Conservation (phyloP, 164 flowering plant species). For the Malania oleifera region DNA sequence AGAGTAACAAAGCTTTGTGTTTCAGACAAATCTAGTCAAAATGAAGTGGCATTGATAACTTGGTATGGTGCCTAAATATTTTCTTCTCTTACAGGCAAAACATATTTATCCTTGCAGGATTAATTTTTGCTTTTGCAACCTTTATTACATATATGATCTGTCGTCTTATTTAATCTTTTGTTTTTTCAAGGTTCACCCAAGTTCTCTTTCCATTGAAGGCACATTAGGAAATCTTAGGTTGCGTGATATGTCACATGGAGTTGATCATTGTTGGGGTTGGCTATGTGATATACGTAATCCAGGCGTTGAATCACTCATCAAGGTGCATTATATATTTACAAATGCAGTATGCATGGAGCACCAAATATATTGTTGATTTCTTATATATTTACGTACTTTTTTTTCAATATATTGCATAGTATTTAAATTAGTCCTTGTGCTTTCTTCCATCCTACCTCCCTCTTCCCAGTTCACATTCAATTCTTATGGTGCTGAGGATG, state of each 20-base stretch:
- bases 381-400: background rate
- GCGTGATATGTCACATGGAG: slow-evolving; percentile 76
- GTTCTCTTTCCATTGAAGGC: slow-evolving; percentile 88
- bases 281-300: slow-evolving; percentile 93
- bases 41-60: too few relatives aligned
- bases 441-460: slow-evolving; percentile 1
- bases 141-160: background rate
- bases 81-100: too few relatives aligned
- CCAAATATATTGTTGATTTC: background rate
- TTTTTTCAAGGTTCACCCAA: slow-evolving; percentile 70
- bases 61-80: too few relatives aligned
- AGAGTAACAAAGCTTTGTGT: too few relatives aligned
- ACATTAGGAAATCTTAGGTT: slow-evolving; percentile 85
- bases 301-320: slow-evolving; percentile 83
- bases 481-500: slow-evolving; percentile 86
- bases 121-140: background rate
- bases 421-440: background rate
- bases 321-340: slow-evolving; percentile 39
- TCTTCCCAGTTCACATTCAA: slow-evolving; percentile 67
- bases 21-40: too few relatives aligned
- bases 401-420: background rate
- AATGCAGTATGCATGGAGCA: background rate
- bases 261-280: slow-evolving; percentile 85
- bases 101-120: too few relatives aligned
- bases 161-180: background rate